A percentile compares a stretch with the other conserved stretches of the same genome.
Conservation (phyloP, 768 basidiomycete species). For the Mycena epipterygia region DNA sequence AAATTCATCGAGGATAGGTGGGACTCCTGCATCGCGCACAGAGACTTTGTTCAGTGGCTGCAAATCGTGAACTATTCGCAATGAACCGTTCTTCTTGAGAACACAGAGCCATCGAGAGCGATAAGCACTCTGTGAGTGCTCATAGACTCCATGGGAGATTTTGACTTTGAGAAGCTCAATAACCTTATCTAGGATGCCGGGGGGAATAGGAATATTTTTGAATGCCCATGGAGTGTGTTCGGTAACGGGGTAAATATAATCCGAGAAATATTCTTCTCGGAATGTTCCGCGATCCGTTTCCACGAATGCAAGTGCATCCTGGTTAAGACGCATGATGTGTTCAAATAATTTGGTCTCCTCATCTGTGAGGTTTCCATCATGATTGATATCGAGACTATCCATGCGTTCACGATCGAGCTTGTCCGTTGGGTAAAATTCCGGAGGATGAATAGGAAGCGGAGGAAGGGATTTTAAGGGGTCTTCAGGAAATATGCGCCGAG, state of each 20-base stretch:
- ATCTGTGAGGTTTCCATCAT: not conserved
- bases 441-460: not conserved
- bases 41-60: constrained; percentile 54
- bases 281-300: constrained; percentile 1
- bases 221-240: constrained; percentile 53
- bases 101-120: constrained; percentile 55
- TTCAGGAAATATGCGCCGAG: not conserved
- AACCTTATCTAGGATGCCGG: constrained; percentile 47
- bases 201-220: constrained; percentile 52
- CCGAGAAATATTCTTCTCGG: constrained; percentile 38
- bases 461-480: not conserved
- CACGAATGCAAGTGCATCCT: not conserved
- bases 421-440: not conserved
- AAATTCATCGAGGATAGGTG: constrained; percentile 50
- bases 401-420: not conserved
- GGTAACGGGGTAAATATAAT: constrained; percentile 46
- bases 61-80: constrained; percentile 55
- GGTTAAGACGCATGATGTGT: not conserved
- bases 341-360: not conserved
- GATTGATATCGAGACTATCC: not conserved
- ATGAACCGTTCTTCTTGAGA: constrained; percentile 48
- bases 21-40: constrained; percentile 51
- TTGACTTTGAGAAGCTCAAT: constrained; percentile 47
- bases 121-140: constrained; percentile 52
- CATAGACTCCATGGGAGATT: constrained; percentile 52